Base-by-base conservation (phyloP, 306 rosid species). In the Glycine latifolia region DNA sequence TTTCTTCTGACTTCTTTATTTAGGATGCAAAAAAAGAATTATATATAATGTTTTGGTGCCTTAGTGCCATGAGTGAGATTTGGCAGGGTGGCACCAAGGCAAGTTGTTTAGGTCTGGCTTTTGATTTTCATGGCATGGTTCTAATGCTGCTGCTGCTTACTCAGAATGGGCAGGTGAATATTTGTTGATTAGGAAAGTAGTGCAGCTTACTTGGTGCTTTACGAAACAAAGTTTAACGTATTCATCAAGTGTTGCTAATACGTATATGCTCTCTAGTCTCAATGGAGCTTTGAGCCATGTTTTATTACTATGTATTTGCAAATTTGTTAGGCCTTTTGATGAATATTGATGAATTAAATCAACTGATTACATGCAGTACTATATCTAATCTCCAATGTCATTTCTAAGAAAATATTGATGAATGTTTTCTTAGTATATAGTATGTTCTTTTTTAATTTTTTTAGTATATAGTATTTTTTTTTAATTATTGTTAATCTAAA, bases 181-280 rank as follows among this genome's bases (percentile, higher is more conserved):
- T 9, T 47, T 58, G 70, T 47, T 11, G 11, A 41, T 63, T 71
- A 55, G 15, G 81, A 9, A 16, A 77, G 66, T 47, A 41, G 17
- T 26, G 68, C 9, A 2, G 41, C 15, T 62, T 44, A 58, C 26
- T 74, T 7, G 44, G 80, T 50, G 53, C 54, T 37, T 61, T 47
- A 37, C 47, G 35, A 44, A 61, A 47, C 41, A 65, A 65, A 62
- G 65, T 50, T 77, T 59, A 52, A 41, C 11, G 66, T 68, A 50
- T 77, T 63, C 50, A 11, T 11, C 41, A 5, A 58, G 12, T 75
- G 54, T 11, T 17, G 20, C 33, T 55, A 37, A 53, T 75, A 3
- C 20, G 26, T 54, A 10, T 73, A 10, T 37, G 53, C 31, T 37
- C 37, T 14, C 12, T 54, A 54, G 20, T 59, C 39, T 59, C 66